Evolutionary conservation across 2,329 filamentous ascomycete genomes (phyloP), one percentile per base, ranked within the genome.

Genomic region (Aspergillus quadricinctus): DNA sequence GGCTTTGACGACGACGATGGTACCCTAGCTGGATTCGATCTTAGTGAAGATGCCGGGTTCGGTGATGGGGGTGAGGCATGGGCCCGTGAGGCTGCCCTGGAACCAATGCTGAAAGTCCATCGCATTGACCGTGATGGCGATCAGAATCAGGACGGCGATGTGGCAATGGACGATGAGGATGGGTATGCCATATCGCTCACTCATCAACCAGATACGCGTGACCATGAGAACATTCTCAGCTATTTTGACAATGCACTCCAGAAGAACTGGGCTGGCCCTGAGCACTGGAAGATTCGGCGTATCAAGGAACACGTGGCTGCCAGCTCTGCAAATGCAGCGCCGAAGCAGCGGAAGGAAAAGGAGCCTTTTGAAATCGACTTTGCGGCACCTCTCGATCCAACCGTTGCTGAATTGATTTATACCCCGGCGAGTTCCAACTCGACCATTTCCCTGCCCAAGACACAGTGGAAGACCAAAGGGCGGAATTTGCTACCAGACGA

Each of bases 241-340:
- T 99, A 97, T 77, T 99, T 99, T 69, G 94, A 99, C 72, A 91
- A 96, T 68, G 92, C 93, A 2, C 78, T 97, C 46, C 90, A 94
- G 71, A 97, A 96, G 81, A 97, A 97, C 68, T 99, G 94, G 93
- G 88, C 89, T 5, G 95, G 92, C 50, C 93, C 94, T n/a, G 94
- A 97, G 72, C 94, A 99, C 75, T 99, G 94, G 94, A 88, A 93
- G 64, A 97, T 99, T 69, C 84, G 90, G 60, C 91, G 92, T 69
- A 94, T 99, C 73, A 97, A 97, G 66, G 83, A 86, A 55, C 79
- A 92, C 73, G 81, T 85, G 7, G 78, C 82, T 8, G 79, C 83
- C 14, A 77, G 76, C 31, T 74, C 68, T 17, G 63, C 68, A 19
- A 70, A 53, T 50, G 59, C 72, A 4, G 71, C 77, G 66, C 66